phyloP scores from a whole-genome alignment of 1,284 basidiomycete genomes.

The Xerocomus cyaneibrunnescens region DNA sequence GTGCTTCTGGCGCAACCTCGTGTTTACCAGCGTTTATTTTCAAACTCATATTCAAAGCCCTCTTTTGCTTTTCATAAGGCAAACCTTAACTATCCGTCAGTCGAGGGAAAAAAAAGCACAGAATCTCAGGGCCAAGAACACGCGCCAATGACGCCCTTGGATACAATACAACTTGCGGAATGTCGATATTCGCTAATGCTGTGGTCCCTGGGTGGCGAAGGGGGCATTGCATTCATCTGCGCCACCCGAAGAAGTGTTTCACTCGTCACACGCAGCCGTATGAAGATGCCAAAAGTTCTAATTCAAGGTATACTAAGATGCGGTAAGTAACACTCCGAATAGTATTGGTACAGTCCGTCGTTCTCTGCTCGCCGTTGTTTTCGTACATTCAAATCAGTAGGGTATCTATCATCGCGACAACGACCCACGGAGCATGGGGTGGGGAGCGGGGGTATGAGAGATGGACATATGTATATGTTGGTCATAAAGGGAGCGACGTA shows the following conservation, averaged over 20 bases:
- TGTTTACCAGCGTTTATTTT: conserved; percentile 16
- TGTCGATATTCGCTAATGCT: conserved; percentile 20
- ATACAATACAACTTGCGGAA: conserved; percentile 12
- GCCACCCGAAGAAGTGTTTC: conserved; percentile 16
- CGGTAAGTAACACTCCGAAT: conserved; percentile 32
- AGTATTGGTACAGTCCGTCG: conserved; percentile 36
- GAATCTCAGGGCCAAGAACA: conserved; percentile 22
- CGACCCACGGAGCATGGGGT: conserved; percentile 20
- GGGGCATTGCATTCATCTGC: conserved; percentile 12
- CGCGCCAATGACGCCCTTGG: conserved; percentile 14
- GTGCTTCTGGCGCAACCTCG: conserved; percentile 34
- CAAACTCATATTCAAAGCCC: conserved; percentile 6
- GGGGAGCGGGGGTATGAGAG: conserved; percentile 22
- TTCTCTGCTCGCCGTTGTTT: conserved; percentile 30
- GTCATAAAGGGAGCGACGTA: conserved; percentile 29
- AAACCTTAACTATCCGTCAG: conserved; percentile 24
- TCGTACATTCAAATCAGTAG: conserved; percentile 30
- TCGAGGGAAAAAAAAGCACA: conserved; percentile 17
- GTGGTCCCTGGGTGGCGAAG: conserved; percentile 30
- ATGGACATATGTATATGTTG: conserved; percentile 28
- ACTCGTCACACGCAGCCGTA: conserved; percentile 1
- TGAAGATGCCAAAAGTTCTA: conserved; percentile 35
- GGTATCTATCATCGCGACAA: conserved; percentile 38
- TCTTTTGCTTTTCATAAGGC: conserved; percentile 6
- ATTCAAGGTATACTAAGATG: conserved; percentile 39